Percentiles rank a stretch among this genome's conserved stretches.
Evolutionary conservation across 495 filamentous ascomycete species (phyloP).

Genomic region (Penicillium canescens): DNA sequence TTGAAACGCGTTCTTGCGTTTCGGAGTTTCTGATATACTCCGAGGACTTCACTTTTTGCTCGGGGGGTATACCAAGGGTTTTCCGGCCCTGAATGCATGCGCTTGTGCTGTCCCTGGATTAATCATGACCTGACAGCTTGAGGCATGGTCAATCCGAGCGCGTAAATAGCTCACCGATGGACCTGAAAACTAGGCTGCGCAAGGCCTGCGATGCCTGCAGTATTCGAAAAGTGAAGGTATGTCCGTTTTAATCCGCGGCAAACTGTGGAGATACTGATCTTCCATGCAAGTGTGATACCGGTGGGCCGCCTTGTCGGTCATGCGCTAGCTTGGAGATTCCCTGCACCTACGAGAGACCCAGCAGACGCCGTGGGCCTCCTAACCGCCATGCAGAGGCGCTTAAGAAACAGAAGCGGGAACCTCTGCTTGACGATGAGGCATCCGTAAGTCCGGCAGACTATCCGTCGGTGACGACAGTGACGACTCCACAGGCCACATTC

Average conservation of each 20-base stretch:
- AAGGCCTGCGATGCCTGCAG: slow-evolving; percentile 87
- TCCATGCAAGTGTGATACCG: slow-evolving; percentile 69
- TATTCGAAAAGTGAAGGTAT: slow-evolving; percentile 81
- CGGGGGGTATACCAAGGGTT: slow-evolving; percentile 13
- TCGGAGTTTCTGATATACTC: too few relatives aligned
- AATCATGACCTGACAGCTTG: slow-evolving; percentile 18
- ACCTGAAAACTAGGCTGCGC: slow-evolving; percentile 56
- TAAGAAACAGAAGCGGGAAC: slow-evolving; percentile 63
- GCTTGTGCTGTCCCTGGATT: slow-evolving; percentile 1
- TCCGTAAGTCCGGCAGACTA: slow-evolving; percentile 27
- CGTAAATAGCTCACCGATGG: slow-evolving; percentile 32
- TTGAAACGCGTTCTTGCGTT: too few relatives aligned
- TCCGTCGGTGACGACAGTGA: slow-evolving; percentile 20
- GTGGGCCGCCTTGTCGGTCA: slow-evolving; percentile 74
- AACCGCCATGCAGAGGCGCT: slow-evolving; percentile 84
- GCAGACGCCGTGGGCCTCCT: slow-evolving; percentile 78
- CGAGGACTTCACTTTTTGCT: too few relatives aligned
- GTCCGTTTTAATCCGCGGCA: slow-evolving; percentile 12
- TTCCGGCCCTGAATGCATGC: slow-evolving; percentile 14
- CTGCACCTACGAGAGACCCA: slow-evolving; percentile 79
- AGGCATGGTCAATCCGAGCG: slow-evolving; percentile 28
- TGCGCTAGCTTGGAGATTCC: slow-evolving; percentile 78
- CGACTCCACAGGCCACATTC: slow-evolving; percentile 22
- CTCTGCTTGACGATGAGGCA: slow-evolving; percentile 26
- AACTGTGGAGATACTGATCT: slow-evolving; percentile 11